These are phyloP conservation scores for Cryphonectria radicalis DNA, from an alignment of 2,329 filamentous ascomycete genomes.

Conservation along the genomic window DNA sequence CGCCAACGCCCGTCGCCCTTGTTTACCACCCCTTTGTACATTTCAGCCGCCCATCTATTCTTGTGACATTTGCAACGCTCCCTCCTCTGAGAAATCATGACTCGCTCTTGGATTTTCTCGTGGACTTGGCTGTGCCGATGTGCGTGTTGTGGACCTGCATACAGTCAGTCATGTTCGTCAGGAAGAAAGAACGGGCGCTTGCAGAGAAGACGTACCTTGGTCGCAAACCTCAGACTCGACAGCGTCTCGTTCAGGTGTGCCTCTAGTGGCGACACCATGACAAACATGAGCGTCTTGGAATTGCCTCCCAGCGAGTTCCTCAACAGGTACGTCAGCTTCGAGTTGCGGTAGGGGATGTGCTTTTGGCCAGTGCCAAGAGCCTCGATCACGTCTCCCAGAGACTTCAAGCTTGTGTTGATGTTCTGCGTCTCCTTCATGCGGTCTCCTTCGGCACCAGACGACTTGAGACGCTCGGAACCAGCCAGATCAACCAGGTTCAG, in stretches of 20 bases:
- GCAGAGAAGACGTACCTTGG: slow-evolving; percentile 66
- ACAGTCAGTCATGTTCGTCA: background rate
- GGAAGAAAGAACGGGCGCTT: background rate
- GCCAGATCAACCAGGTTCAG: slow-evolving; percentile 96
- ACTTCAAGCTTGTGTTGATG: slow-evolving; percentile 94
- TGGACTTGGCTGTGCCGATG: slow-evolving; percentile 84
- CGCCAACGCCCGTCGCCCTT: slow-evolving; percentile 16
- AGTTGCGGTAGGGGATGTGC: slow-evolving; percentile 94
- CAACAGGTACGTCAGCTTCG: slow-evolving; percentile 92
- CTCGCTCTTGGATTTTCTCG: slow-evolving; percentile 60
- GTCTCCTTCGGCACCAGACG: slow-evolving; percentile 84
- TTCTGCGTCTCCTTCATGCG: slow-evolving; percentile 92
- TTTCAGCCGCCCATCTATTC: slow-evolving; percentile 1
- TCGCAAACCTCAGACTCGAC: slow-evolving; percentile 93
- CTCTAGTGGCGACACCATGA: slow-evolving; percentile 94
- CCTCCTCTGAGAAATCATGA: slow-evolving; percentile 32
- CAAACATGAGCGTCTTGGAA: slow-evolving; percentile 98
- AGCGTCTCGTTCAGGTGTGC: slow-evolving; percentile 90
- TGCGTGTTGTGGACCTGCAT: slow-evolving; percentile 81
- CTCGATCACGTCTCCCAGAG: slow-evolving; percentile 91
- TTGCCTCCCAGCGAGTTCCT: slow-evolving; percentile 95
- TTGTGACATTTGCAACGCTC: slow-evolving; percentile 6
- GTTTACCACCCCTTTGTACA: slow-evolving; percentile 19
- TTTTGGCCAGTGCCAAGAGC: slow-evolving; percentile 83
- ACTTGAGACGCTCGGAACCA: slow-evolving; percentile 87